phyloP scores from a whole-genome alignment of 192 early-diverging fungal species.

The Linnemannia hyalina region DNA sequence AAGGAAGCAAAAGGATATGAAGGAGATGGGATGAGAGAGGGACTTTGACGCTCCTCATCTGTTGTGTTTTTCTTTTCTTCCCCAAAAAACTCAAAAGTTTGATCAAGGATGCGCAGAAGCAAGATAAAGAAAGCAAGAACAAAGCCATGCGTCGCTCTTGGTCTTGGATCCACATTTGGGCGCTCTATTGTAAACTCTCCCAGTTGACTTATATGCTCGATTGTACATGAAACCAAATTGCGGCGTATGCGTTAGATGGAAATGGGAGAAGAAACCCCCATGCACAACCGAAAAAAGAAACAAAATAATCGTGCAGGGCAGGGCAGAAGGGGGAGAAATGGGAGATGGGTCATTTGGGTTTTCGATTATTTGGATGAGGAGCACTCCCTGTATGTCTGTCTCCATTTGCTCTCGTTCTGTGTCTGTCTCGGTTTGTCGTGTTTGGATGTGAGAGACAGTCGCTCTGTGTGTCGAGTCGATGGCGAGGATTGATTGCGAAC shows the following conservation, averaged over 20 bases:
- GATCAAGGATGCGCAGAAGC: not conserved
- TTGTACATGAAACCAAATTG: not conserved
- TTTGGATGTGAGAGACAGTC: not conserved
- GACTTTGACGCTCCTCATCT: not conserved
- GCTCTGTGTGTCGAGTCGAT: not conserved
- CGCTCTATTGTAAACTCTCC: not conserved
- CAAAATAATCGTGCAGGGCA: not conserved
- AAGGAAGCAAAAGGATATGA: not conserved
- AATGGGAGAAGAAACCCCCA: no score
- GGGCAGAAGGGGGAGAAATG: not conserved
- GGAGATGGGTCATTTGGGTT: not conserved
- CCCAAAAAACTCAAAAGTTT: not conserved
- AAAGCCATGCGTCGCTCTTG: not conserved
- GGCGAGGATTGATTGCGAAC: conserved; percentile 7
- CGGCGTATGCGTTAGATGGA: not conserved
- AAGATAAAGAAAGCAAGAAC: not conserved
- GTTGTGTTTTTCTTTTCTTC: not conserved
- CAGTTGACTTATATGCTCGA: not conserved
- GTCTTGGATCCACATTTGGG: not conserved
- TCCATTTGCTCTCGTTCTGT: no score
- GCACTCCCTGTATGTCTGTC: no score
- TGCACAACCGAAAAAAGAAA: not conserved
- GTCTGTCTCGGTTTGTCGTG: not conserved
- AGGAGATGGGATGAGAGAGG: not conserved
- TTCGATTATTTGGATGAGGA: no score